Evolutionary conservation across 345 rosid genomes (phyloP), one percentile per base, ranked within the genome.

Genomic region (Eucalyptus virginea): DNA sequence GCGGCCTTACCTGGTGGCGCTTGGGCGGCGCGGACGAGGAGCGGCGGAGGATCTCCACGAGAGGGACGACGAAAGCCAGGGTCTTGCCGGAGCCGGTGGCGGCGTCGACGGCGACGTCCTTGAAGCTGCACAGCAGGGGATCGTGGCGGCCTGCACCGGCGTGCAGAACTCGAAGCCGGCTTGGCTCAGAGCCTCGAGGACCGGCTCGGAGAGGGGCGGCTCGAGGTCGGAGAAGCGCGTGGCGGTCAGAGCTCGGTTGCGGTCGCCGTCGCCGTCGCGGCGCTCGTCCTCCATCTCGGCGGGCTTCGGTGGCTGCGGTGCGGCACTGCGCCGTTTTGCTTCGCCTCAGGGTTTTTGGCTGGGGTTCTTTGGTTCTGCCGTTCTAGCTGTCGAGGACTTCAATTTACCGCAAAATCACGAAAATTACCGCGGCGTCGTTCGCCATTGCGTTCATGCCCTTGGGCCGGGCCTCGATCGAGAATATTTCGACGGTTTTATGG

Each of bases 21-120:
- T 96, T 97, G 23, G 96, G 96, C 88, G 95, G 92, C n/a, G 93
- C 90, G 5, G 96, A 90, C 90, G 93, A 91, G 89, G 94, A 89
- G 9, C 96, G 94, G 89, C 98, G 97, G 89, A 97, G 93, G 87
- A 96, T 95, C 90, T 98, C 99, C 24, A 96, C 94, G 30, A 97
- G 90, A 5, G 98, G 99, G 7, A 97, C 91, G 15, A 98, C 89
- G 90, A 97, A 98, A 40, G 99, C 98, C 58, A 98, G 94, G 89
- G 98, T 97, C 94, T 98, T 98, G 4, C 99, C 99, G 40, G 97
- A 96, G 86, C 99, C 99, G n/a, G 98, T 97, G 90, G 97, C 97
- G 58, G 99, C 99, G 90, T 97, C 99, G 90, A 97, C 98, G 37
- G 98, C 95, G 9, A 98, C 99, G 90, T 98, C 99, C 92, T 97